Evolutionary conservation across 1,139 yeast genomes (phyloP).

Genomic region (Yamadazyma pseudoaaseri): DNA sequence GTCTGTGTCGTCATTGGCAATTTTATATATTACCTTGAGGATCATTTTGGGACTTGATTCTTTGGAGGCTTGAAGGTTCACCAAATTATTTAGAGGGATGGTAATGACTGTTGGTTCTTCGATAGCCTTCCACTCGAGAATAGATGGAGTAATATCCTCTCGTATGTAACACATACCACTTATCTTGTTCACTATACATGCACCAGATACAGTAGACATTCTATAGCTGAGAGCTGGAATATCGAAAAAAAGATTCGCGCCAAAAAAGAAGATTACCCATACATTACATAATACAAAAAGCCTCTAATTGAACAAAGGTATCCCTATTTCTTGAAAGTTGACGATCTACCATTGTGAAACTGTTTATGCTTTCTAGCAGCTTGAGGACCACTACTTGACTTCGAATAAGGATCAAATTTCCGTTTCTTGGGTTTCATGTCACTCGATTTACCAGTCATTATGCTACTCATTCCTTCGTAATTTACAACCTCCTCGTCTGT

Average conservation of each 20-base stretch:
- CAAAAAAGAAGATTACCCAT: too few relatives aligned
- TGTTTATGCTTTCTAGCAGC: constrained; percentile 46
- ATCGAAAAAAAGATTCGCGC: too few relatives aligned
- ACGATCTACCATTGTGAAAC: constrained; percentile 44
- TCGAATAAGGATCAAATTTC: constrained; percentile 61
- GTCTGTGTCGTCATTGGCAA: constrained; percentile 27
- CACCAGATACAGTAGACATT: constrained; percentile 47
- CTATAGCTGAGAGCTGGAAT: background rate
- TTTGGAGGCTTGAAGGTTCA: constrained; percentile 73
- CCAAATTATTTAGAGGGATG: constrained; percentile 51
- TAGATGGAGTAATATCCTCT: constrained; percentile 67
- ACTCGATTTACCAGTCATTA: constrained; percentile 11
- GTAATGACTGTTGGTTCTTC: constrained; percentile 51
- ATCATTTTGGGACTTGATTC: constrained; percentile 69
- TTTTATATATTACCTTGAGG: constrained; percentile 53
- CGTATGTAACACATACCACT: constrained; percentile 65
- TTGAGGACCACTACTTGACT: constrained; percentile 48
- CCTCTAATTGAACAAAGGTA: too few relatives aligned
- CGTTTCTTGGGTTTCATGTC: constrained; percentile 37
- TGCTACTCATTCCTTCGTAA: constrained; percentile 1
- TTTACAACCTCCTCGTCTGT: constrained; percentile 11
- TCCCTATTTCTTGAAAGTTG: constrained; percentile 45
- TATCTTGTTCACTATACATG: constrained; percentile 65
- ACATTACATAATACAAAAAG: too few relatives aligned
- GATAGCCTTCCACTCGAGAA: constrained; percentile 69